Base-by-base conservation (phyloP, 208 protist genomes). In the Leishmania braziliensis region DNA sequence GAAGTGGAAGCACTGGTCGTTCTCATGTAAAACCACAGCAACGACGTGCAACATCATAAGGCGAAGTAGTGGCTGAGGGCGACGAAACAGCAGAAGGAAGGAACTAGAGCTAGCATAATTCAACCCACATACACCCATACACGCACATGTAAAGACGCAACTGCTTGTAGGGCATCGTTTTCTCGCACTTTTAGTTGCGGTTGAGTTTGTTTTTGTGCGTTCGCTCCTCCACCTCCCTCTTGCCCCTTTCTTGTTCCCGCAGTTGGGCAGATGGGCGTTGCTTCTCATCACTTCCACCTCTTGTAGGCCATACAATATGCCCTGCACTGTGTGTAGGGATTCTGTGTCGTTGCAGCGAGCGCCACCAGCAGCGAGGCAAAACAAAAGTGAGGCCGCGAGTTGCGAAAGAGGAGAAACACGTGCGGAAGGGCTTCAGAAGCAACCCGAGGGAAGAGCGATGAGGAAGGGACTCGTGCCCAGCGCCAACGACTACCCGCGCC, bases 1-100 rank as follows among this genome's bases (percentile, higher is more conserved):
- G 20, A 14, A n/a, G n/a, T 63, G 48, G 53, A 48, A 26, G 51
- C 46, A 39, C 50, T 29, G 26, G 39, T 26, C 9, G 69, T 14
- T 73, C 46, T 20, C 69, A 73, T 73, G 69, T 73, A 73, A 53
- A 73, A 71, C 14, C 2, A 68, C 29, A 68, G 14, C 26, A 39
- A 63, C 0, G 9, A 14, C 69, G 12, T 20, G 8, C 69, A n/a
- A 12, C 69, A 18, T 53, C 46, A 54, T n/a, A 6, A n/a, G 5
- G 26, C 43, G 48, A 53, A 53, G 5, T 53, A 26, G 16, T 23
- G 69, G 20, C 6, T 8, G 18, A 29, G 39, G 18, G 43, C 51
- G 43, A 29, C 20, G 46, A 12, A 43, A 1, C 26, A 69, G 5
- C 33, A 20, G 14, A 6, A 69, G 14, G 29, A 29, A 16, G n/a